A percentile compares a stretch with the other conserved stretches of the same genome.
Evolutionary conservation across 2,329 filamentous ascomycete genomes (phyloP).

Genomic region (Nakataea oryzae): DNA sequence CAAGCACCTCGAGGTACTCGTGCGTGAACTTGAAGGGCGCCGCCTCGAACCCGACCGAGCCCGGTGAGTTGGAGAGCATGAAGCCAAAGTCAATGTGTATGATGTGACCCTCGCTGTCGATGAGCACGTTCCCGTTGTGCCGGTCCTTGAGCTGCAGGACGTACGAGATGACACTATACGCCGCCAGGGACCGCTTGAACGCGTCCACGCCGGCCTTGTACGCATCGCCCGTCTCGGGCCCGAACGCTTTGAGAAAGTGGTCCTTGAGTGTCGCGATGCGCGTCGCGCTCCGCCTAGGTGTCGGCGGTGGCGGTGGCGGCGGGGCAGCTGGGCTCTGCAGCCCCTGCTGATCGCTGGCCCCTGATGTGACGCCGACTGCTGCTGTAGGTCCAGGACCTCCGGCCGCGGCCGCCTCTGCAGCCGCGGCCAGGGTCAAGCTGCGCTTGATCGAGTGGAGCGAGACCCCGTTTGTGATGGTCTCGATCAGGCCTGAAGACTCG

Average conservation of each 20-base stretch:
- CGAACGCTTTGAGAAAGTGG: conserved; percentile 74
- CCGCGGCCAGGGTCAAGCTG: conserved; percentile 64
- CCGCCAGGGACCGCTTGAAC: conserved; percentile 72
- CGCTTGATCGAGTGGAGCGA: conserved; percentile 80
- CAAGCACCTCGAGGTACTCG: conserved; percentile 76
- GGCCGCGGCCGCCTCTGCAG: conserved; percentile 40
- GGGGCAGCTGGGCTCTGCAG: background rate
- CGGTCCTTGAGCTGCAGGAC: conserved; percentile 76
- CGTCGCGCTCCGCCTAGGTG: conserved; percentile 40
- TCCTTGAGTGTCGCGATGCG: conserved; percentile 73
- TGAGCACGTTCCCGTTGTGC: conserved; percentile 78
- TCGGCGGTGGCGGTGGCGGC: no score
- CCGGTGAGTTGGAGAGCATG: conserved; percentile 80
- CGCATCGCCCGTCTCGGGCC: conserved; percentile 58
- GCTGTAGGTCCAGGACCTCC: conserved; percentile 45
- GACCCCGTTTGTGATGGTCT: conserved; percentile 81
- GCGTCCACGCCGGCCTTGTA: conserved; percentile 65
- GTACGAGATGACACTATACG: conserved; percentile 79
- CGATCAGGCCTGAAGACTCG: conserved; percentile 73
- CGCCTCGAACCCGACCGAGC: conserved; percentile 75
- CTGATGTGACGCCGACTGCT: background rate
- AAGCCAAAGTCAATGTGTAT: conserved; percentile 87
- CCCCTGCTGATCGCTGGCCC: background rate
- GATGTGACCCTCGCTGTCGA: conserved; percentile 78
- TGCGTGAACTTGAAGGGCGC: conserved; percentile 76